These are phyloP conservation scores for Monosporozyma aerobia DNA, from an alignment of 805 yeast species.

Conservation along the genomic window DNA sequence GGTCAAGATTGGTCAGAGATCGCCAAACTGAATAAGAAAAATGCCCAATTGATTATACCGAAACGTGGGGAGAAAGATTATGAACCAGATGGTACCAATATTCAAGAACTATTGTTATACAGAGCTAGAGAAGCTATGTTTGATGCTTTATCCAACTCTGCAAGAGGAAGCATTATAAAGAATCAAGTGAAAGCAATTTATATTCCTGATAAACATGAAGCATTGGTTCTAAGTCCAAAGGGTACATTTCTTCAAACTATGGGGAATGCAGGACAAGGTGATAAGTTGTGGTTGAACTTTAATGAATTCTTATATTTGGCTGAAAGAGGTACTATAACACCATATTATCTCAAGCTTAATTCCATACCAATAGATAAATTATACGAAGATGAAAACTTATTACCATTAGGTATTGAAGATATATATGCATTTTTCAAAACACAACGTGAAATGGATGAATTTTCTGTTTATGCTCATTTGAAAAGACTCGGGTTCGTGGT, in stretches of 20 bases:
- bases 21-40: constrained; percentile 18
- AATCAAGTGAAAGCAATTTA: constrained; percentile 46
- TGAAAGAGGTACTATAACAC: constrained; percentile 65
- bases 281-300: constrained; percentile 43
- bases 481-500: constrained; percentile 75
- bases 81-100: constrained; percentile 66
- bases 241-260: constrained; percentile 69
- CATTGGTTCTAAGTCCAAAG: constrained; percentile 40
- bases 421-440: constrained; percentile 44
- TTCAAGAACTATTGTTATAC: constrained; percentile 40
- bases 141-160: constrained; percentile 42
- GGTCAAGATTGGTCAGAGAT: constrained; percentile 46
- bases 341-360: constrained; percentile 17
- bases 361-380: constrained; percentile 6
- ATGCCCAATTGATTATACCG: constrained; percentile 34
- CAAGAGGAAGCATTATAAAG: constrained; percentile 41
- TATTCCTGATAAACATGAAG: constrained; percentile 28
- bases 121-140: constrained; percentile 65
- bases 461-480: constrained; percentile 62
- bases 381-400: constrained; percentile 17
- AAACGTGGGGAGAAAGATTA: constrained; percentile 80
- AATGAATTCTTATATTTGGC: constrained; percentile 70
- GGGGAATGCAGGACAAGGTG: constrained; percentile 49
- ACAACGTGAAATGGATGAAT: constrained; percentile 40
- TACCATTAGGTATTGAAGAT: constrained; percentile 51